Evolutionary conservation across 345 rosid genomes (phyloP), one percentile per base, ranked within the genome.

Genomic region (Aethionema arabicum): DNA sequence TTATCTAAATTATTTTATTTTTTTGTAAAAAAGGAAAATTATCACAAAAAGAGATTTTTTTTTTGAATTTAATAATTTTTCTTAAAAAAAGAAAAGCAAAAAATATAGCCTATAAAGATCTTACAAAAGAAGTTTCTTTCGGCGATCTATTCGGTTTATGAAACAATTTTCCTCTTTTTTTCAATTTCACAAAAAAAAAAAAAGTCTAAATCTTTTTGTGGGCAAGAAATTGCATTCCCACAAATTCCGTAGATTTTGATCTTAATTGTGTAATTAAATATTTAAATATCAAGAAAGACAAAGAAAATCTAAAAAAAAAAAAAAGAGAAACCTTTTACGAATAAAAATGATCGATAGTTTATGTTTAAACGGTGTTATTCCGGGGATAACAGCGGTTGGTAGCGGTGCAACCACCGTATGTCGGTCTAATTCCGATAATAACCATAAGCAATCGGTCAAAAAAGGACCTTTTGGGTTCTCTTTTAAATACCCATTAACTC

Each of bases 401-500:
- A 59, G 32, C 69, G 74, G 68, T n/a, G 43, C 45, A 14, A 53
- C 36, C 74, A 60, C 27, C 27, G 27, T 21, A 2, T 21, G 27
- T 21, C 27, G 27, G 27, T 21, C 27, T 21, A 21, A 21, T 21
- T 1, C 2, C 27, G 27, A 21, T 21, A 21, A 21, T 21, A 21
- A 21, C 27, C 27, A 21, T 21, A 21, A 21, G 30, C 77, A 73
- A 32, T 62, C 83, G 33, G 75, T 70, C 40, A 70, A 52, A 40
- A 65, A 62, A 8, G 64, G 80, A 36, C 31, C 82, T 31, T 77
- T 82, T 4, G 78, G 82, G 11, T 90, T 86, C 75, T 85, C 95
- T 8, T 90, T 86, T 40, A 73, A 75, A 57, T 63, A 76, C 74
- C 88, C 90, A 42, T 65, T 86, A 59, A 82, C 72, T 63, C 76